Conservation (phyloP, 2,329 filamentous ascomycete genomes). For the Rugonectria rugulosa region DNA sequence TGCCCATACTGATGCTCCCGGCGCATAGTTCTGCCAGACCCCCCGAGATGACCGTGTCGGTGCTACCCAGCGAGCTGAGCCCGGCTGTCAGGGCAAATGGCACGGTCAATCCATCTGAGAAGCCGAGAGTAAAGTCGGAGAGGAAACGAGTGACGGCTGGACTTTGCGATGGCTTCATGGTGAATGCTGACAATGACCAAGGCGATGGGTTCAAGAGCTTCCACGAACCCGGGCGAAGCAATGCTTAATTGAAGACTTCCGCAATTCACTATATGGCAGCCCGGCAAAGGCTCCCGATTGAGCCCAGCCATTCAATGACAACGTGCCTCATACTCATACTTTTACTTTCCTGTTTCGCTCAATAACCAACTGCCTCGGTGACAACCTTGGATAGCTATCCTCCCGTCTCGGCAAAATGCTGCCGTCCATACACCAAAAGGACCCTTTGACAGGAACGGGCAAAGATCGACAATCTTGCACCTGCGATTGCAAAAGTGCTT, state of each 20-base stretch:
- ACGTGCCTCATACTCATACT: background rate
- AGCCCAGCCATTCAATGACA: background rate
- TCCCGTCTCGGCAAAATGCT: conserved; percentile 21
- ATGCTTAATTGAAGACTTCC: background rate
- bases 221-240: background rate
- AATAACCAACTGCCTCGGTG: conserved; percentile 10
- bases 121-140: conserved; percentile 74
- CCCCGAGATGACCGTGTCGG: conserved; percentile 70
- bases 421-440: background rate
- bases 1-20: conserved; percentile 76
- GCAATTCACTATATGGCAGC: background rate
- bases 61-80: conserved; percentile 66
- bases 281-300: background rate
- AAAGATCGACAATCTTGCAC: background rate
- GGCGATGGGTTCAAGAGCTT: background rate
- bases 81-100: conserved; percentile 79
- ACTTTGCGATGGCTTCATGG: conserved; percentile 34
- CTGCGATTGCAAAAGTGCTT: conserved; percentile 1
- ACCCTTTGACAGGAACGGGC: background rate
- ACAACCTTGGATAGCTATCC: conserved; percentile 16
- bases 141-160: conserved; percentile 53
- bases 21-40: conserved; percentile 76
- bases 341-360: background rate
- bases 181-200: background rate
- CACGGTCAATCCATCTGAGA: conserved; percentile 77